A percentile compares a stretch with the other conserved stretches of the same genome.
Evolutionary conservation across 257 asterid genomes (phyloP).

Genomic region (Thymus quinquecostatus): DNA sequence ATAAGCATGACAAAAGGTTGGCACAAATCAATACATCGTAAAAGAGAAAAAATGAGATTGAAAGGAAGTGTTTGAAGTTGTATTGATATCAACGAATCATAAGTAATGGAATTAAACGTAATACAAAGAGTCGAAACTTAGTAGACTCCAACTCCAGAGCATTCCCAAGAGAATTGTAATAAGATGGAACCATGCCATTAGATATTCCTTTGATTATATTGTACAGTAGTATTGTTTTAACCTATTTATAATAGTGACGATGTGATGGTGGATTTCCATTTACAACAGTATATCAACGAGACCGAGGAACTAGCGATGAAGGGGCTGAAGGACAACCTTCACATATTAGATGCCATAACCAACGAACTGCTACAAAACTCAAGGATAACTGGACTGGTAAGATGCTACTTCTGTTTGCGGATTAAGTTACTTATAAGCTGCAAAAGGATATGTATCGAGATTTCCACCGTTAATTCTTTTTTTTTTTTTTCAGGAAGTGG

Average conservation of each 20-base stretch:
- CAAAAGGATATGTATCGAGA: background rate
- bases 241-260: conserved; percentile 8
- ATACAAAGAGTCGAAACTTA: too few relatives aligned
- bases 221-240: background rate
- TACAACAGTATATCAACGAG: conserved; percentile 83
- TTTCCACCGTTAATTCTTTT: conserved; percentile 9
- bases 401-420: conserved; percentile 21
- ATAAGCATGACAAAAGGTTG: conserved; percentile 9
- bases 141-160: too few relatives aligned
- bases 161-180: background rate
- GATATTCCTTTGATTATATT: conserved; percentile 14
- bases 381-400: conserved; percentile 94
- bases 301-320: conserved; percentile 94
- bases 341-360: conserved; percentile 70
- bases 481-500: conserved; percentile 71
- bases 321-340: conserved; percentile 83
- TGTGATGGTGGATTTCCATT: conserved; percentile 21
- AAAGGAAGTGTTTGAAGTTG: too few relatives aligned
- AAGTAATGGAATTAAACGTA: too few relatives aligned
- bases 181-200: conserved; percentile 4
- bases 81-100: too few relatives aligned
- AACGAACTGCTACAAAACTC: conserved; percentile 66
- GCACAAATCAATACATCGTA: background rate
- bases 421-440: background rate
- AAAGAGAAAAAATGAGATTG: too few relatives aligned